These are phyloP conservation scores for Castanospermum australe DNA, from an alignment of 306 rosid species.

Conservation along the genomic window DNA sequence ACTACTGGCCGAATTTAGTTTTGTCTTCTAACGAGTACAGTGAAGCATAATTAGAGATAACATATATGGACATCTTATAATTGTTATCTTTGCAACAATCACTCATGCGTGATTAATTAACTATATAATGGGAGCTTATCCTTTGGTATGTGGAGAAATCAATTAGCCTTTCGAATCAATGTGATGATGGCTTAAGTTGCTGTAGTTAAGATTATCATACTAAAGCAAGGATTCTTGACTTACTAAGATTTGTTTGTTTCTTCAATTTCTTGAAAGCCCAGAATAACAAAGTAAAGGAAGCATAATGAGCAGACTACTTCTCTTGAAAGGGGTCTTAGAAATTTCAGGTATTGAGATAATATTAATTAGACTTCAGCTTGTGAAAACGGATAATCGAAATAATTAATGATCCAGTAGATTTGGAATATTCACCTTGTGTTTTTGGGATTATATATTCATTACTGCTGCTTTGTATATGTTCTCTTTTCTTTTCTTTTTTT, in stretches of 20 bases:
- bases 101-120: not conserved
- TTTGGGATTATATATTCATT: not conserved
- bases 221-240: not conserved
- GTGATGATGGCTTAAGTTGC: not conserved
- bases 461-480: not conserved
- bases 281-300: not conserved
- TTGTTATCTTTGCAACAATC: not conserved
- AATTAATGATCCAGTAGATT: not conserved
- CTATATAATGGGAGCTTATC: not conserved
- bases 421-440: not conserved
- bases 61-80: no score
- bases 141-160: not conserved
- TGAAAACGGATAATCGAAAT: not conserved
- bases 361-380: not conserved
- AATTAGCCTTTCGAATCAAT: not conserved
- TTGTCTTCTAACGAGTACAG: not conserved
- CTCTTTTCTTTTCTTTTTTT: no score
- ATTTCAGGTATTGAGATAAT: not conserved
- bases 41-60: not conserved
- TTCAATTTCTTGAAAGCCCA: not conserved
- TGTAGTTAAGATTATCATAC: slow-evolving; percentile 17
- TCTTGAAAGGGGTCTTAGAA: not conserved
- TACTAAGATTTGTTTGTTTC: not conserved
- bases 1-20: not conserved
- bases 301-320: not conserved